Conservation (phyloP, 2,329 filamentous ascomycete genomes). For the Nemania sp. region DNA sequence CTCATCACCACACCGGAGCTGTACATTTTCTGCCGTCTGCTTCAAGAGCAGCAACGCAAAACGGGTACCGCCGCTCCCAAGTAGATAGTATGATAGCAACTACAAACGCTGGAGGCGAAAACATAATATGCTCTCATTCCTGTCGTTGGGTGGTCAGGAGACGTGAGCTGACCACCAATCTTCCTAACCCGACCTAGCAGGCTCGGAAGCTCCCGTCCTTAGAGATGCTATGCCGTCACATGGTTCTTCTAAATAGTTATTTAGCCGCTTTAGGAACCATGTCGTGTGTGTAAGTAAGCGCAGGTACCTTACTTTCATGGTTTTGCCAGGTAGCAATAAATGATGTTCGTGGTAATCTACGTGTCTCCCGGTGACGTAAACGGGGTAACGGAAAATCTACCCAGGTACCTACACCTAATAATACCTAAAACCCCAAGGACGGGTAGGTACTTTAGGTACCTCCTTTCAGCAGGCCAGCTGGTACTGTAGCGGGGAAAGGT, state of each 20-base stretch:
- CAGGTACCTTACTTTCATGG: neutral
- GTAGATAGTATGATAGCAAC: too few species aligned
- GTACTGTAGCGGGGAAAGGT: slow-evolving; percentile 5
- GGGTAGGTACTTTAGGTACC: neutral
- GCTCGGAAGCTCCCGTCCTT: slow-evolving; percentile 21
- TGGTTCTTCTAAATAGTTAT: neutral
- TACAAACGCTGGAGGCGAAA: too few species aligned
- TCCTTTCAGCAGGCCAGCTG: slow-evolving; percentile 4
- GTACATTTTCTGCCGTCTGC: too few species aligned
- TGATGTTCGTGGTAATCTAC: neutral
- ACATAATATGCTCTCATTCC: too few species aligned
- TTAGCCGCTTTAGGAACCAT: slow-evolving; percentile 3
- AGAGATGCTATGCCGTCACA: slow-evolving; percentile 8
- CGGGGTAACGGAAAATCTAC: neutral
- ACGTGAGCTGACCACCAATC: slow-evolving; percentile 8
- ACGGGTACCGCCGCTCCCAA: too few species aligned
- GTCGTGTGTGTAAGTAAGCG: neutral
- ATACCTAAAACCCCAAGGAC: too few species aligned
- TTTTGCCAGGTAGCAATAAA: neutral
- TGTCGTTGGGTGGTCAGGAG: neutral
- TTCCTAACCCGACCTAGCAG: neutral
- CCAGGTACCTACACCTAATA: neutral
- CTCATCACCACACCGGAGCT: too few species aligned
- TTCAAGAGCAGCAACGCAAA: too few species aligned
- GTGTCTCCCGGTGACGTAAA: slow-evolving; percentile 24